Evolutionary conservation across 805 yeast species (phyloP).

Genomic region (Candida ipomoeae): DNA sequence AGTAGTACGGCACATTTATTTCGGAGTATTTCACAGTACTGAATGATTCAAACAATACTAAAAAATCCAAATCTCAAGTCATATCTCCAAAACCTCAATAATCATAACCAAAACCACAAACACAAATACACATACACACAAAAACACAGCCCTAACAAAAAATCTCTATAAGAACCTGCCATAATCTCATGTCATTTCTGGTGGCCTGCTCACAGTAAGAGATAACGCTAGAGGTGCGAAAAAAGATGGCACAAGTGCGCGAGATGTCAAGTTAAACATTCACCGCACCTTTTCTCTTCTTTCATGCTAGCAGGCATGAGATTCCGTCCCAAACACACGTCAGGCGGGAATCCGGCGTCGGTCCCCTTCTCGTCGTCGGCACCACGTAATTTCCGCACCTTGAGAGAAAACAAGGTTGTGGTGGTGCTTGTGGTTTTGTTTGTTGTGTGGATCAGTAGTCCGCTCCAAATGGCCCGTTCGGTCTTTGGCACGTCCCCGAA

Average conservation of each 20-base stretch:
- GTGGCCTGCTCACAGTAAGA: too few relatives aligned
- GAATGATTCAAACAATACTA: too few relatives aligned
- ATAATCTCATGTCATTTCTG: too few relatives aligned
- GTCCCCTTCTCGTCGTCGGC: constrained; percentile 3
- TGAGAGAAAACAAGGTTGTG: constrained; percentile 8
- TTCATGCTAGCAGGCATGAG: constrained; percentile 12
- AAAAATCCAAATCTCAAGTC: too few relatives aligned
- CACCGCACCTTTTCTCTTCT: background rate
- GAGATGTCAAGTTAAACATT: background rate
- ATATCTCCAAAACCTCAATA: too few relatives aligned
- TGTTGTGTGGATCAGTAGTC: constrained; percentile 13
- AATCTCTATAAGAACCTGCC: too few relatives aligned
- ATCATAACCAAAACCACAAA: too few relatives aligned
- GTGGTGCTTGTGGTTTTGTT: constrained; percentile 6
- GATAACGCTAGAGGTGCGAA: background rate
- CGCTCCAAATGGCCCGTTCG: constrained; percentile 2
- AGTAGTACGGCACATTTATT: too few relatives aligned
- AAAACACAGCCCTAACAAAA: too few relatives aligned
- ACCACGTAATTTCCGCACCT: background rate
- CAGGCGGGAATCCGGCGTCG: constrained; percentile 2
- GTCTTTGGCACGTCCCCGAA: background rate
- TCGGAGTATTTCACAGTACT: too few relatives aligned
- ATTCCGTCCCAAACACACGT: constrained; percentile 15
- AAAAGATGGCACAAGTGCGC: background rate
- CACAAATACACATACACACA: too few relatives aligned